phyloP scores from a whole-genome alignment of 129 eudicot genomes.

The Centella asiatica region DNA sequence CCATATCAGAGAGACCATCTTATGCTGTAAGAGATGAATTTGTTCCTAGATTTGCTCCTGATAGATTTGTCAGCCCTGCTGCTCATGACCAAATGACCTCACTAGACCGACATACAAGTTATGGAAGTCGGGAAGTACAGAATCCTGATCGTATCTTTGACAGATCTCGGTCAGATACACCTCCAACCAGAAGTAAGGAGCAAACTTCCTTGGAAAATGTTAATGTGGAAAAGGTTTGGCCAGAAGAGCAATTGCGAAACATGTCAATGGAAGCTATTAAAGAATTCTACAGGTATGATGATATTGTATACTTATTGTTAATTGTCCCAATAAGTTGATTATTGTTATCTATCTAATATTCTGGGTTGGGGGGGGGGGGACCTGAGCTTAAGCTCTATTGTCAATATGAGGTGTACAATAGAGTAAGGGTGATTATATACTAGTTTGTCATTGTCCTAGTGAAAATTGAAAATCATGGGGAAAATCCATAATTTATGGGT shows the following conservation, averaged over 20 bases:
- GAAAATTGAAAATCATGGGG: too few species aligned
- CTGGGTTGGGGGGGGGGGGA: too few species aligned
- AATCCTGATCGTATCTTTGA: conserved; percentile 34
- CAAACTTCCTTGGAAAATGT: conserved; percentile 27
- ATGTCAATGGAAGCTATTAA: conserved; percentile 66
- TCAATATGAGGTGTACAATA: neutral
- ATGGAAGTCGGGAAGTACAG: conserved; percentile 33
- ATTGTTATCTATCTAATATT: neutral
- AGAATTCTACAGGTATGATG: conserved; percentile 74
- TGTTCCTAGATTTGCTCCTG: conserved; percentile 34
- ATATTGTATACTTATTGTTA: neutral
- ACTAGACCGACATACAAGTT: conserved; percentile 27
- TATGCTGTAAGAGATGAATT: conserved; percentile 57
- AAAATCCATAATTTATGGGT: too few species aligned
- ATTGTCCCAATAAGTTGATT: too few species aligned
- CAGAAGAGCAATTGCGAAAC: conserved; percentile 67
- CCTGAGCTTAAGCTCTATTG: neutral
- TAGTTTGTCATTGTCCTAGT: too few species aligned
- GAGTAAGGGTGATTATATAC: too few species aligned
- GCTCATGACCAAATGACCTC: conserved; percentile 34
- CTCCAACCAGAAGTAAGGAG: conserved; percentile 27
- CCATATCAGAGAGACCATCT: conserved; percentile 41
- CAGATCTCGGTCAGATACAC: conserved; percentile 41
- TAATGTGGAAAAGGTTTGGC: conserved; percentile 40
- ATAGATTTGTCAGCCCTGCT: conserved; percentile 37